These are phyloP conservation scores for Sporothrix pseudoabietina DNA, from an alignment of 2,329 filamentous ascomycete genomes.

Conservation along the genomic window DNA sequence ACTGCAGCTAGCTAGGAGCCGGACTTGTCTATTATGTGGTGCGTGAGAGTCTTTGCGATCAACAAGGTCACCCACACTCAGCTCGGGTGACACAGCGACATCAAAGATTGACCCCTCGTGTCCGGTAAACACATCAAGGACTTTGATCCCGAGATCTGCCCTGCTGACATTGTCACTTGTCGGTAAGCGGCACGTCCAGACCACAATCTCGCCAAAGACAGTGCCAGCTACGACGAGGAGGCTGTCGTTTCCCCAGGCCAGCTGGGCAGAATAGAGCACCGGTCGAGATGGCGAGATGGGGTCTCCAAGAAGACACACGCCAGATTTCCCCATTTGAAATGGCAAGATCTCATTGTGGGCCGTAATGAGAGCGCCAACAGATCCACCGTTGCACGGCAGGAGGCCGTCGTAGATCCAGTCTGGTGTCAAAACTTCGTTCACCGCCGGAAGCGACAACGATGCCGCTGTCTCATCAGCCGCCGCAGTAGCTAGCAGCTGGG, in stretches of 20 bases:
- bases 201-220: slow-evolving; percentile 88
- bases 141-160: slow-evolving; percentile 41
- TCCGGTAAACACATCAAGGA: slow-evolving; percentile 59
- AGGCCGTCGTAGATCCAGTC: slow-evolving; percentile 80
- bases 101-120: slow-evolving; percentile 96
- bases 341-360: slow-evolving; percentile 81
- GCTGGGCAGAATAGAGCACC: slow-evolving; percentile 82
- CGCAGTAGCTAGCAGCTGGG: slow-evolving; percentile 39
- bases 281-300: slow-evolving; percentile 70
- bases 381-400: slow-evolving; percentile 45
- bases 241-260: slow-evolving; percentile 57
- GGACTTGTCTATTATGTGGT: slow-evolving; percentile 31
- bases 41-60: neutral
- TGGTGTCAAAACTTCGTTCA: slow-evolving; percentile 51
- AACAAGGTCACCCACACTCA: slow-evolving; percentile 39
- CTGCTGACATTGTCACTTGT: neutral
- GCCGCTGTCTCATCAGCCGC: neutral
- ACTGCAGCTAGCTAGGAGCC: slow-evolving; percentile 84
- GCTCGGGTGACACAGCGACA: slow-evolving; percentile 70
- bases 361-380: slow-evolving; percentile 66
- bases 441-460: slow-evolving; percentile 25
- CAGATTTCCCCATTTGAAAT: slow-evolving; percentile 41
- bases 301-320: slow-evolving; percentile 48
- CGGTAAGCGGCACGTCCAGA: slow-evolving; percentile 71
- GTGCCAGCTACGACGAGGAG: slow-evolving; percentile 85